Evolutionary conservation across 805 yeast genomes (phyloP).

Genomic region (Zygoascus flipseniorum): DNA sequence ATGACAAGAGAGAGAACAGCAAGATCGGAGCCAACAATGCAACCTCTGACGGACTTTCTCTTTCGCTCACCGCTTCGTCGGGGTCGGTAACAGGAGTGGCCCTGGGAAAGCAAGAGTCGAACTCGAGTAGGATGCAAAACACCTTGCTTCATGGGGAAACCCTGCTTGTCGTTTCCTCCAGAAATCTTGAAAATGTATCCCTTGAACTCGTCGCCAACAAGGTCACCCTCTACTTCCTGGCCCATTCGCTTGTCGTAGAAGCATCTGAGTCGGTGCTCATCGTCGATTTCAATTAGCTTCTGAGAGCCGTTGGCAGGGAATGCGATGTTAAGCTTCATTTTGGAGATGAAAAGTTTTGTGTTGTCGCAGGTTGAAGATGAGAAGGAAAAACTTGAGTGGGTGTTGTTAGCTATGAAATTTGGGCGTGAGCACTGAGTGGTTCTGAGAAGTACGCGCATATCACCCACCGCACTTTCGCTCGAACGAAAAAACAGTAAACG

Average conservation of each 20-base stretch:
- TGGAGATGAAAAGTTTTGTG: not conserved
- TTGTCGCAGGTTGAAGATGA: not conserved
- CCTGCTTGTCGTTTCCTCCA: slow-evolving; percentile 99
- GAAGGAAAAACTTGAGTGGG: not conserved
- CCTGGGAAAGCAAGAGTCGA: slow-evolving; percentile 85
- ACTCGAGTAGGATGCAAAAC: slow-evolving; percentile 99
- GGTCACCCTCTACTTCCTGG: slow-evolving; percentile 98
- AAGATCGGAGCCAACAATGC: slow-evolving; percentile 95
- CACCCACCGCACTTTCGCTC: no score
- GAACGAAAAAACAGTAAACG: no score
- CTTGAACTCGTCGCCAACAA: slow-evolving; percentile 97
- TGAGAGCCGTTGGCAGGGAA: slow-evolving; percentile 99
- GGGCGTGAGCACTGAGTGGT: not conserved
- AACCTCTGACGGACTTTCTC: slow-evolving; percentile 99
- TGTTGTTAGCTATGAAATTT: not conserved
- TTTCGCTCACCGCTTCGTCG: slow-evolving; percentile 99
- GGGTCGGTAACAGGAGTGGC: slow-evolving; percentile 98
- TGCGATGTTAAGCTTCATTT: slow-evolving; percentile 85
- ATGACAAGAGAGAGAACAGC: slow-evolving; percentile 89
- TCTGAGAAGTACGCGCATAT: not conserved
- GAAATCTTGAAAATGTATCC: slow-evolving; percentile 98
- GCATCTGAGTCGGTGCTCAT: slow-evolving; percentile 96
- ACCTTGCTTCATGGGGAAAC: slow-evolving; percentile 99
- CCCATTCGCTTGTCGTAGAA: slow-evolving; percentile 99
- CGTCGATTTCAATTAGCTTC: slow-evolving; percentile 95